Evolutionary conservation across 139 green algal species (phyloP), one percentile per base, ranked within the genome.

Genomic region (Closterium sp.): DNA sequence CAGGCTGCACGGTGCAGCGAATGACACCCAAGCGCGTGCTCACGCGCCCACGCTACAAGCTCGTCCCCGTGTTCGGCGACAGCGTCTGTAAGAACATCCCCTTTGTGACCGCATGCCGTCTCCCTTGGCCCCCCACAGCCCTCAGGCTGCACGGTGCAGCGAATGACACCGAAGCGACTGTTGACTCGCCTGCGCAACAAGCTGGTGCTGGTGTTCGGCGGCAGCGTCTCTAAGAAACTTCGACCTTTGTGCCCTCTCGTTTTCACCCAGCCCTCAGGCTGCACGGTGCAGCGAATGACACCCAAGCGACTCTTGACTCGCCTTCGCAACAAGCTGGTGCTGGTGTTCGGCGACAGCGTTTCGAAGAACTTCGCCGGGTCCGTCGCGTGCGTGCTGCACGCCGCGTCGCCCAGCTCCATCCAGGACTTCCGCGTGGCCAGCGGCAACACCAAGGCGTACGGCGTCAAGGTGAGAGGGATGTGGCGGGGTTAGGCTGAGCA

Each of bases 291-390:
- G 12, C 31, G 32, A 7, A 43, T 88, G 31, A 36, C 21, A 2
- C 84, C 84, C 30, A 33, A 30, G 84, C 21, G 21, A 8, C 32
- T 88, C 9, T 7, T 33, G 31, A 32, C 3, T 8, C 30, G 25
- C 30, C 16, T 36, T 32, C 31, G 84, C 31, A 36, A 36, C 31
- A 35, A 36, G 84, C 32, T 88, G 33, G 84, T 88, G 33, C 30
- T 88, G n/a, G 84, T 88, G 84, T 35, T 43, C 16, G 84, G 84
- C 84, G 84, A 88, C 84, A 88, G 84, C 84, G 84, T 88, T 10
- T 88, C 84, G 31, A 88, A 88, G 33, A 88, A 88, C 12, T 33
- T 88, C 32, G 84, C 84, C 8, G 32, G 30, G 33, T 88, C 84
- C 31, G 21, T 88, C 84, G 31, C 32, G 8, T 88, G 84, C 84